These are phyloP conservation scores for Malus asiatica DNA, from an alignment of 306 rosid species.

Conservation along the genomic window DNA sequence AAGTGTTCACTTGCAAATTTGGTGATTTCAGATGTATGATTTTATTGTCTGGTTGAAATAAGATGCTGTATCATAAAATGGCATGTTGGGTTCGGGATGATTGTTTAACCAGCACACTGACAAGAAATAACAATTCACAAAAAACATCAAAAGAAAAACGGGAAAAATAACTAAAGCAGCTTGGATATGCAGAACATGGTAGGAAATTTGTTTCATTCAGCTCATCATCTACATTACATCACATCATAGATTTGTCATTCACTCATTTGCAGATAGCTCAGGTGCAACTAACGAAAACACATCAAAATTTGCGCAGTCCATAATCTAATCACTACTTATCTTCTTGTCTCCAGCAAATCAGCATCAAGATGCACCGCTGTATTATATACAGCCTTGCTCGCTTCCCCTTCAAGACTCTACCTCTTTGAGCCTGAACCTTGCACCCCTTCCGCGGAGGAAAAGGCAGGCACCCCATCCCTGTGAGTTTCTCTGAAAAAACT, in stretches of 20 bases:
- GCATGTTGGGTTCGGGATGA: not conserved
- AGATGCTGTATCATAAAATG: not conserved
- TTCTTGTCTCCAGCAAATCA: conserved; percentile 36
- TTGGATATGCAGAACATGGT: not conserved
- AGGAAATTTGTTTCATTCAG: not conserved
- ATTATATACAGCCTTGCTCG: conserved; percentile 38
- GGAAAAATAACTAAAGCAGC: not conserved
- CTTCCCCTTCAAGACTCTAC: conserved; percentile 29
- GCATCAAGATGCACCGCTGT: conserved; percentile 32
- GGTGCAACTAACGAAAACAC: not conserved
- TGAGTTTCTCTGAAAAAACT: not conserved
- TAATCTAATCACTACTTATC: conserved; percentile 13
- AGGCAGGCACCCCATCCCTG: conserved; percentile 25
- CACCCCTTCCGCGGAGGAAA: not conserved
- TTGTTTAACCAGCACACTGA: not conserved
- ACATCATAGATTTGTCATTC: not conserved
- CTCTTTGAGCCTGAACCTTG: conserved; percentile 16
- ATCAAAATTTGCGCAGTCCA: not conserved
- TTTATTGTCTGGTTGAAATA: not conserved
- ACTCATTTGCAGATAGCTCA: not conserved
- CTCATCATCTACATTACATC: not conserved
- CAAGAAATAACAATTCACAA: not conserved
- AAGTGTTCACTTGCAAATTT: not conserved
- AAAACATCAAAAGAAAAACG: not conserved
- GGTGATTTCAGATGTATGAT: not conserved